These are phyloP conservation scores for Penicillium tannophilum DNA, from an alignment of 495 filamentous ascomycete species.

Conservation along the genomic window DNA sequence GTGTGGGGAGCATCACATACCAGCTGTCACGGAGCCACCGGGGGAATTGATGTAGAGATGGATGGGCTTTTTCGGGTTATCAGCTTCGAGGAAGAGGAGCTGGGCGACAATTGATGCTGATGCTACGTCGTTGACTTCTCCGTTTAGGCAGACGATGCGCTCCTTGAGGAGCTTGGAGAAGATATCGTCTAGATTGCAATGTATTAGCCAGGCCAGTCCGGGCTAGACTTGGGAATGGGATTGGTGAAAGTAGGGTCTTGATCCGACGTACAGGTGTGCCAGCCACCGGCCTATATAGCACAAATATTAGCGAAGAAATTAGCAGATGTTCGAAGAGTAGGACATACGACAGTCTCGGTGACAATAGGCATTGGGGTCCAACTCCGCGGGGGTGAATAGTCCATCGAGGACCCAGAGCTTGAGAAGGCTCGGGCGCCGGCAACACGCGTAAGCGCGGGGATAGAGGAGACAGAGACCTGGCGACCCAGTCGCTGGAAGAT, in stretches of 20 bases:
- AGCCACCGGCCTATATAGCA: constrained; percentile 72
- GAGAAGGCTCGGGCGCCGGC: constrained; percentile 33
- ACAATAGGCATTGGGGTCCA: constrained; percentile 73
- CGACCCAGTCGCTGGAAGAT: constrained; percentile 33
- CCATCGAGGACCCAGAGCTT: constrained; percentile 37
- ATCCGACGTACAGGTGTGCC: constrained; percentile 75
- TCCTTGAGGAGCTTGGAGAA: constrained; percentile 83
- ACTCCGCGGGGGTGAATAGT: constrained; percentile 46
- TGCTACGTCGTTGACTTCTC: constrained; percentile 82
- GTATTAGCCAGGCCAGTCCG: constrained; percentile 18
- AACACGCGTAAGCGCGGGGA: constrained; percentile 10
- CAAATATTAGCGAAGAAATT: too few species aligned
- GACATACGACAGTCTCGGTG: constrained; percentile 78
- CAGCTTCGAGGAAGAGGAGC: constrained; percentile 96
- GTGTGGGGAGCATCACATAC: constrained; percentile 26
- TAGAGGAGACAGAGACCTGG: constrained; percentile 14
- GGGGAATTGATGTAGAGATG: constrained; percentile 98
- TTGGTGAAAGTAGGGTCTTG: neutral
- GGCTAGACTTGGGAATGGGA: neutral
- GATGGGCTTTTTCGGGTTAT: constrained; percentile 90
- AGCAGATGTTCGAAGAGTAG: neutral
- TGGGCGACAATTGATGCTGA: constrained; percentile 93
- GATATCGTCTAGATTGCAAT: constrained; percentile 66
- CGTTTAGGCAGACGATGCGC: constrained; percentile 94
- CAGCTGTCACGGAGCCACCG: constrained; percentile 91